Base-by-base conservation (phyloP, 139 green algal genomes). In the Gonium pectorale region DNA sequence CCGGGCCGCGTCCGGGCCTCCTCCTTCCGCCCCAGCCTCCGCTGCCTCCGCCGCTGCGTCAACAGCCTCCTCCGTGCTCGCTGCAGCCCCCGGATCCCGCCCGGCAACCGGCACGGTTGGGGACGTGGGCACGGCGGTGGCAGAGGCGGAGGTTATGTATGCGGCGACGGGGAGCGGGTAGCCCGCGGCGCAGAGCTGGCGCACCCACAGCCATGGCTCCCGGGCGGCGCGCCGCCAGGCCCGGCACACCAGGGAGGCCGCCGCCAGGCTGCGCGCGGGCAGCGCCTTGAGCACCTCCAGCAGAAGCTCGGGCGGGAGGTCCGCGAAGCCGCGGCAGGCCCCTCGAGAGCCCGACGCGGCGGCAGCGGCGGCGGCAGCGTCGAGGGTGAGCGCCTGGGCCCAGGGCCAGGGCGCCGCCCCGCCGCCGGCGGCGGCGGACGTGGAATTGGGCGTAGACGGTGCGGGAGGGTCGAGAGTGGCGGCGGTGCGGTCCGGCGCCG, bases 181-280 rank as follows among this genome's bases (percentile, higher is more conserved):
- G 6, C 78, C 78, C 9, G 46, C 46, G 27, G 63, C 62, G 22
- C 62, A 64, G 26, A 75, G 7, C 26, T 84, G 78, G 8, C 78
- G 78, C 38, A 84, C 78, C 78, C 78, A 84, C 78, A 84, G 78
- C 78, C 78, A 84, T 0, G 78, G 62, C 62, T 84, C 78, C 15
- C 63, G 44, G 0, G 78, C 44, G 33, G 78, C 62, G 5, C 78
- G 62, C 27, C 78, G 78, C 62, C 62, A 84, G 63, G 29, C 67
- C 0, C 62, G 33, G 63, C 60, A 84, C 33, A 84, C 78, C 33
- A 38, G 29, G 3, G 31, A 43, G 27, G 78, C 62, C 22, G 44
- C 33, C 22, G 78, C 78, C 46, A 84, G 78, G 35, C 37, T 59
- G 22, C n/a, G 43, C 13, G 78, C 44, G 3, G 78, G 78, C 78